Evolutionary conservation across 805 yeast genomes (phyloP).

Genomic region (Kodamaea sagamina): DNA sequence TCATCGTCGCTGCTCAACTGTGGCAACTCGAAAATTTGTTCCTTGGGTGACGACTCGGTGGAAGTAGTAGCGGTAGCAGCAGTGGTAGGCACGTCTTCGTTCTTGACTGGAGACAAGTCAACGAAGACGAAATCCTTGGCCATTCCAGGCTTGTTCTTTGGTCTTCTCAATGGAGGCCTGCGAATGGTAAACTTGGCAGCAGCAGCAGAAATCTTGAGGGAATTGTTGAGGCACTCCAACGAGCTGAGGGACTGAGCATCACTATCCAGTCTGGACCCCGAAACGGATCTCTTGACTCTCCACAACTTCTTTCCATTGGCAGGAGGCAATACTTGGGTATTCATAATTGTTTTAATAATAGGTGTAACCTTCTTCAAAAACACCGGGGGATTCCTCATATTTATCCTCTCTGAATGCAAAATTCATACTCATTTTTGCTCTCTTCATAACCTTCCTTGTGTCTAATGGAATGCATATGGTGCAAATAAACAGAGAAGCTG

Average conservation of each 20-base stretch:
- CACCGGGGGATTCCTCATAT: background rate
- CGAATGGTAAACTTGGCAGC: constrained; percentile 35
- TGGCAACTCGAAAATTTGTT: constrained; percentile 8
- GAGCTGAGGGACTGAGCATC: constrained; percentile 23
- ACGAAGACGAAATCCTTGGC: constrained; percentile 49
- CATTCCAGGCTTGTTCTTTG: constrained; percentile 46
- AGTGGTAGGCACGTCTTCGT: constrained; percentile 15
- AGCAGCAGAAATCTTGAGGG: constrained; percentile 40
- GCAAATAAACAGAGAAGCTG: constrained; percentile 9
- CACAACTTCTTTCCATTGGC: constrained; percentile 48
- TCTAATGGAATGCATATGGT: constrained; percentile 12
- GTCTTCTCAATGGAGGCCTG: constrained; percentile 45
- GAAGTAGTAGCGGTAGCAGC: constrained; percentile 2
- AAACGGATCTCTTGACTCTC: constrained; percentile 41
- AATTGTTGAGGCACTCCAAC: constrained; percentile 43
- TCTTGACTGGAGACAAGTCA: constrained; percentile 36
- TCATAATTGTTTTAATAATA: constrained; percentile 6
- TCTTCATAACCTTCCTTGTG: constrained; percentile 7
- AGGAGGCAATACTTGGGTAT: constrained; percentile 32
- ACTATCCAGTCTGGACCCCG: constrained; percentile 12
- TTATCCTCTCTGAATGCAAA: constrained; percentile 4
- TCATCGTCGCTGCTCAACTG: constrained; percentile 8
- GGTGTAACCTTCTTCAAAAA: background rate
- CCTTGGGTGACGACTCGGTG: constrained; percentile 7
- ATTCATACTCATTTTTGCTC: constrained; percentile 4